These are phyloP conservation scores for Ogataea pignaliae DNA, from an alignment of 805 yeast genomes.

Conservation along the genomic window DNA sequence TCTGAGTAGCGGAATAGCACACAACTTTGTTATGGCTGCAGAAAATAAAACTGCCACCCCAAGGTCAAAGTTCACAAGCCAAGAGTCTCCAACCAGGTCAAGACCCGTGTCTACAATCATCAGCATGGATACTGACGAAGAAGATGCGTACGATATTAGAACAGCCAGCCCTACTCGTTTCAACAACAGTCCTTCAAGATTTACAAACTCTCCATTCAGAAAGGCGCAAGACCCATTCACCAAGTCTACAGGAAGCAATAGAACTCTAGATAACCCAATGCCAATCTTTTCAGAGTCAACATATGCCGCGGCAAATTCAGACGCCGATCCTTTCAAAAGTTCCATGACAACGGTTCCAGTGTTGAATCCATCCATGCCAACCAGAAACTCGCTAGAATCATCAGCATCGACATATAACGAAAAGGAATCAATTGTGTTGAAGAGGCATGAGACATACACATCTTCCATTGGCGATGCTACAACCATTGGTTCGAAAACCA, in stretches of 20 bases:
- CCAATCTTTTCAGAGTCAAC: constrained; percentile 62
- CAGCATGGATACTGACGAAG: constrained; percentile 34
- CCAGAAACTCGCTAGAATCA: constrained; percentile 22
- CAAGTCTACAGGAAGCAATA: constrained; percentile 32
- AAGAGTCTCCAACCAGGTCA: constrained; percentile 69
- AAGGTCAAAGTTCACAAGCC: constrained; percentile 61
- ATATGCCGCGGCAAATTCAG: constrained; percentile 52
- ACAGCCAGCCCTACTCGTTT: constrained; percentile 26
- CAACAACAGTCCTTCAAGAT: constrained; percentile 18
- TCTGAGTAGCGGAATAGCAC: constrained; percentile 33
- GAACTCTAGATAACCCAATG: constrained; percentile 58
- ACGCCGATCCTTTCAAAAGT: constrained; percentile 19
- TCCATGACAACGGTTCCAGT: constrained; percentile 18
- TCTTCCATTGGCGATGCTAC: constrained; percentile 15
- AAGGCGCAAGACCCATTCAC: constrained; percentile 25
- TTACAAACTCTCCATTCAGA: constrained; percentile 16
- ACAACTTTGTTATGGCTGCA: constrained; percentile 33
- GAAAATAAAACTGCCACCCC: constrained; percentile 46
- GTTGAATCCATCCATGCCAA: constrained; percentile 15
- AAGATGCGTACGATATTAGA: constrained; percentile 33
- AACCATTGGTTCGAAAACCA: constrained; percentile 14
- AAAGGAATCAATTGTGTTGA: constrained; percentile 2
- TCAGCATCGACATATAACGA: constrained; percentile 16
- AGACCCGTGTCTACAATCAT: constrained; percentile 46
- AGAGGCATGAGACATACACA: constrained; percentile 12